Percentiles rank a stretch among this genome's conserved stretches.
Conservation (phyloP, 768 basidiomycete species). For the Pluteus cervinus region DNA sequence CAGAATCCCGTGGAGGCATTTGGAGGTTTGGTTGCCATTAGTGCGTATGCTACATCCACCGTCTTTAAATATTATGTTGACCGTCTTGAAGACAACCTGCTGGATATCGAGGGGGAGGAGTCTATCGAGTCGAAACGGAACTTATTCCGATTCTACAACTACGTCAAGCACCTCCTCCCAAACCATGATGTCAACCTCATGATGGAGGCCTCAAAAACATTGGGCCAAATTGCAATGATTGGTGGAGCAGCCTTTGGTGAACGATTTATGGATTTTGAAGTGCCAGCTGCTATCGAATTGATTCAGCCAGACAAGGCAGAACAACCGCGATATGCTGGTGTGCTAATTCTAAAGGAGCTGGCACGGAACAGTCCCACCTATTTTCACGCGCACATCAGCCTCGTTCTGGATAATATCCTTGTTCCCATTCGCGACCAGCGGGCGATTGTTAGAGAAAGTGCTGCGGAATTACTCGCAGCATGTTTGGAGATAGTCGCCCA, state of each 20-base stretch:
- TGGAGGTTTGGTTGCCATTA: slow-evolving; percentile 85
- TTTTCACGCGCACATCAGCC: slow-evolving; percentile 82
- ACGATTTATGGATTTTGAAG: slow-evolving; percentile 84
- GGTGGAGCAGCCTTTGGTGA: slow-evolving; percentile 83
- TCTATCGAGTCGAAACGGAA: slow-evolving; percentile 75
- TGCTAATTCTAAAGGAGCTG: slow-evolving; percentile 90
- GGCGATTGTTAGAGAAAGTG: slow-evolving; percentile 87
- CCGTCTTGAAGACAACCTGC: slow-evolving; percentile 50
- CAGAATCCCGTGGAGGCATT: slow-evolving; percentile 73
- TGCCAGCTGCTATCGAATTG: slow-evolving; percentile 75
- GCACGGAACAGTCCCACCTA: slow-evolving; percentile 83
- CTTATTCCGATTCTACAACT: slow-evolving; percentile 85
- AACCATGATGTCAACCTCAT: slow-evolving; percentile 91
- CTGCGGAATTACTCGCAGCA: slow-evolving; percentile 88
- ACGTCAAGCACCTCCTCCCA: slow-evolving; percentile 88
- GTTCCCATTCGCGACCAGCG: slow-evolving; percentile 85
- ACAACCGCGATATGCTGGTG: slow-evolving; percentile 85
- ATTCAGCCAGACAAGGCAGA: slow-evolving; percentile 79
- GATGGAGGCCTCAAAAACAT: slow-evolving; percentile 89
- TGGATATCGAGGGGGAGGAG: slow-evolving; percentile 75
- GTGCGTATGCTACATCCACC: slow-evolving; percentile 44
- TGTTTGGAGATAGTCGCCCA: slow-evolving; percentile 84
- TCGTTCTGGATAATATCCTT: slow-evolving; percentile 91
- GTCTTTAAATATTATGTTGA: slow-evolving; percentile 1
- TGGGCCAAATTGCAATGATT: slow-evolving; percentile 80